Base-by-base conservation (phyloP, 768 basidiomycete species). In the Cubamyces lactineus region DNA sequence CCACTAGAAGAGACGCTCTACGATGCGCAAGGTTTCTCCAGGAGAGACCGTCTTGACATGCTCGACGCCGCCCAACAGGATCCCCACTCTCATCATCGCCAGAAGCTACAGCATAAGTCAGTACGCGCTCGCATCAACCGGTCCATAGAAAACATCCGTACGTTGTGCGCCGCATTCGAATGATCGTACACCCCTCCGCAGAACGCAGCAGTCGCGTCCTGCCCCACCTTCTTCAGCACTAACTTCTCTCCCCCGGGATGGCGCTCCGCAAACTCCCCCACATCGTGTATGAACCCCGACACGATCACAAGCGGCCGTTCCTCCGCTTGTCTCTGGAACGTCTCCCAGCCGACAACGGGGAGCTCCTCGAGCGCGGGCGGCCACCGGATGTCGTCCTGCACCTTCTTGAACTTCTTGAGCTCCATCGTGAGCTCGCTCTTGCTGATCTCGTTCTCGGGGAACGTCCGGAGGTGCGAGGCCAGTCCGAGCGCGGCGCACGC, bases 251-350 rank as follows among this genome's bases (percentile, higher is more conserved):
- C 94, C 23, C 94, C 94, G 0, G 94, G 94, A 76, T 94, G 91
- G 55, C 85, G 80, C 57, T 88, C 86, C 38, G 86, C 64, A 72
- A 95, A 94, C 12, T 80, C 73, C 3, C 89, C 82, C 19, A 87
- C 84, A 65, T 96, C 94, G 72, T 95, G 92, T 65, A 97, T 89
- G 77, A 92, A 95, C 13, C 94, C 94, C 19, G 88, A 85, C 40
- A 96, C 78, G 53, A 93, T 81, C 43, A 96, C 76, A 57, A 97
- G 75, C 3, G 84, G 79, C 28, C 86, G 80, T 40, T 79, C 79
- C 74, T 84, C 79, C 5, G 91, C 83, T 67, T 90, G 88, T 62
- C 83, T 79, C 73, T 86, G 85, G 73, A 87, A 91, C 46, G 82
- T 84, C 67, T 93, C 89, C 94, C 93, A 96, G 59, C 80, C 80